Evolutionary conservation across 208 protist species (phyloP), one percentile per base, ranked within the genome.

Genomic region (Acanthamoeba culbertsoni): DNA sequence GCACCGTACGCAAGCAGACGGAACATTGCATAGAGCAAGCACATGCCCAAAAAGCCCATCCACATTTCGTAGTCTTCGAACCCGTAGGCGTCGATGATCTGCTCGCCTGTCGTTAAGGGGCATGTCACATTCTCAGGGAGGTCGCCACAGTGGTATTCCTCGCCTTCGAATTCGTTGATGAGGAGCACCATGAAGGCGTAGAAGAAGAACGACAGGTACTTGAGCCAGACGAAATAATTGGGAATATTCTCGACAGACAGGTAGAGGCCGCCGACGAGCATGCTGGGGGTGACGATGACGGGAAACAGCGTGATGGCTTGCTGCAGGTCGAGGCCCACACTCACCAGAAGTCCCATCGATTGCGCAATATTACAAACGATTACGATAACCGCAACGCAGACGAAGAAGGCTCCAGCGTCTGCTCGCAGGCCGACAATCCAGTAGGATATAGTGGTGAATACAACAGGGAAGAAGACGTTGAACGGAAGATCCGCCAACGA

Each of bases 391-490:
- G 40, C 65, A 6, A 37, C 3, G 73, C 92, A 79, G 51, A 95
- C 4, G 28, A 95, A 35, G 37, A 93, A 91, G 45, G 53, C 35
- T 14, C 42, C 31, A 16, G 40, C 48, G 40, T 68, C 51, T 3
- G 28, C 92, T 4, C 3, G 35, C 23, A 94, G 51, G 37, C 91
- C 86, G 7, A 90, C 68, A 92, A 94, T 93, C 75, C 68, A 93
- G 79, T 93, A 95, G 63, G 73, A 48, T 55, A 95, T 95, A 12
- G 77, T 95, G 46, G 51, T 53, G 35, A 12, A 94, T 16, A 95
- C 79, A 57, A 91, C 23, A 1, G 94, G 94, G 53, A 93, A 45
- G n/a, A 95, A 8, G 18, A 95, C 3, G 0, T 91, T 16, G 23
- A 95, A 20, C 6, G 94, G 94, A 6, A 40, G 5, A 1, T 95